Conservation (phyloP, 108 stramenopile genomes). For the Nitzschia sp. region DNA sequence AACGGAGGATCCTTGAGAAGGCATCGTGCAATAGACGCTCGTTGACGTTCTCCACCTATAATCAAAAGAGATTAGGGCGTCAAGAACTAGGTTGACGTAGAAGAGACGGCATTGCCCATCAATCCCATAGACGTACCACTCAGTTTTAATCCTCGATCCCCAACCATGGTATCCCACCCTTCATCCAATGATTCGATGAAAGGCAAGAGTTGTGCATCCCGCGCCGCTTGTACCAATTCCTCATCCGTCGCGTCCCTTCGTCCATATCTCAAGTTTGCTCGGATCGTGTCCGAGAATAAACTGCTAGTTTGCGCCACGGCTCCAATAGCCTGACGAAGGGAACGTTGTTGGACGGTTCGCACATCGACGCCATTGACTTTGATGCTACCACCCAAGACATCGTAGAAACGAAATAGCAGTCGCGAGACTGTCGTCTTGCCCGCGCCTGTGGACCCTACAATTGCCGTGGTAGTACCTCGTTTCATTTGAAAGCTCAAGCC, state of each 20-base stretch:
- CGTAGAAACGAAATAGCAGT: conserved; percentile 94
- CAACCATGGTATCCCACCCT: conserved; percentile 95
- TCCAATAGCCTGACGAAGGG: conserved; percentile 83
- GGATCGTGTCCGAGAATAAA: conserved; percentile 95
- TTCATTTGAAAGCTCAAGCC: conserved; percentile 90
- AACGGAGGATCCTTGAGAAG: conserved; percentile 94
- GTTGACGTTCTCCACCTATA: conserved; percentile 72
- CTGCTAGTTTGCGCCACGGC: conserved; percentile 92
- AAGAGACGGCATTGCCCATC: too few relatives aligned
- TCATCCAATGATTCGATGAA: conserved; percentile 83
- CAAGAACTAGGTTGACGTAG: neutral
- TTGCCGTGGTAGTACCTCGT: conserved; percentile 92
- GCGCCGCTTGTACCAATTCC: conserved; percentile 71
- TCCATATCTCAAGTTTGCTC: conserved; percentile 87
- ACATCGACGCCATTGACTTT: conserved; percentile 95
- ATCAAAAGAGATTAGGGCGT: neutral
- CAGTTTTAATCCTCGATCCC: conserved; percentile 96
- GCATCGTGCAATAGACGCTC: conserved; percentile 82
- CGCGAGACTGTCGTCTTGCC: conserved; percentile 95
- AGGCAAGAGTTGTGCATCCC: conserved; percentile 74
- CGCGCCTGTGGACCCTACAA: conserved; percentile 86
- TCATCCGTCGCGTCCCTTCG: conserved; percentile 71
- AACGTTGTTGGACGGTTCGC: conserved; percentile 76
- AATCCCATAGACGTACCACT: conserved; percentile 63
- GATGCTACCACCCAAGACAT: conserved; percentile 83